phyloP scores from a whole-genome alignment of 345 rosid genomes.

The Aquilaria yunnanensis region DNA sequence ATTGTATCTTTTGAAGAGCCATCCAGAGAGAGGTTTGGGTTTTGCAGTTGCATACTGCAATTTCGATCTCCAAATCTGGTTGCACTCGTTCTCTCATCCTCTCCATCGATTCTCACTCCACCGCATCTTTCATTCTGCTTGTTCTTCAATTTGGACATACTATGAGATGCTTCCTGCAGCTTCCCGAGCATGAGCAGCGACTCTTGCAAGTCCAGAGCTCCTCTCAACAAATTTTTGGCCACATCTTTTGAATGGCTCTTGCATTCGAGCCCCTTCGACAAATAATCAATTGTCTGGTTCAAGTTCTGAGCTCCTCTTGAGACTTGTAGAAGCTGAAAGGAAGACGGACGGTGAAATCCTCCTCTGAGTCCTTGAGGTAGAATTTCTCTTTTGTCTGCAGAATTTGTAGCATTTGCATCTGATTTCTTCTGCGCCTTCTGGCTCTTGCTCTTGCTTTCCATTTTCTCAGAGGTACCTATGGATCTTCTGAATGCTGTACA shows the following conservation, averaged over 20 bases:
- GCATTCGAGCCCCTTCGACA: constrained; percentile 39
- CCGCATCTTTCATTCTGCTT: constrained; percentile 30
- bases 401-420: constrained; percentile 9
- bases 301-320: constrained; percentile 80
- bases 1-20: constrained; percentile 45
- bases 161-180: constrained; percentile 67
- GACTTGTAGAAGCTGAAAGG: constrained; percentile 68
- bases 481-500: constrained; percentile 65
- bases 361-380: constrained; percentile 17
- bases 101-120: constrained; percentile 23
- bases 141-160: constrained; percentile 41
- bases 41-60: constrained; percentile 16
- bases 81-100: constrained; percentile 28
- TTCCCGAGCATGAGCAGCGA: constrained; percentile 68
- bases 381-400: constrained; percentile 26
- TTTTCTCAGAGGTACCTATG: constrained; percentile 32
- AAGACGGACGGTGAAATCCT: constrained; percentile 25
- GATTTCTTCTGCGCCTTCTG: constrained; percentile 21
- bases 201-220: constrained; percentile 86
- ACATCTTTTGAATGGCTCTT: constrained; percentile 49
- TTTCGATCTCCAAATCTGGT: constrained; percentile 27
- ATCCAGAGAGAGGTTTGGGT: constrained; percentile 33
- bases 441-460: constrained; percentile 30
- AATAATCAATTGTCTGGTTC: constrained; percentile 57
- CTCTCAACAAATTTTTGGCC: constrained; percentile 67